Base-by-base conservation (phyloP, 1,284 basidiomycete species). In the Trichosporon ovoides region DNA sequence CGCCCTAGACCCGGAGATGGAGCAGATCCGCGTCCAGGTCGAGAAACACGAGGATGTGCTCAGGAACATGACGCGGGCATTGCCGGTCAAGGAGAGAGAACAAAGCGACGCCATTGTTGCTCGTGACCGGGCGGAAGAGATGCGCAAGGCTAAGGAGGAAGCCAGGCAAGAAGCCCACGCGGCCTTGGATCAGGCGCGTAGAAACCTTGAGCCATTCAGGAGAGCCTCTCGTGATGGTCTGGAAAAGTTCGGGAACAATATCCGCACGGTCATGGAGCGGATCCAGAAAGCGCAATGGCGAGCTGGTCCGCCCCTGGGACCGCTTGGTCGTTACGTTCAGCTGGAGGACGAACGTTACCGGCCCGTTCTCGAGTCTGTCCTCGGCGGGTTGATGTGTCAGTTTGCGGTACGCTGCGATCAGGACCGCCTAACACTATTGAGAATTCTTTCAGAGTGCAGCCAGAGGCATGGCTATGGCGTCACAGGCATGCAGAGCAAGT, bases 251-350 rank as follows among this genome's bases (percentile, higher is more conserved):
- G 79, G 79, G 0, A 22, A 53, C 3, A 63, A 62, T 18, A 53
- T 78, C 3, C 63, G 72, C 10, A 22, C 52, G 6, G 64, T 72
- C 1, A 59, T 91, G n/a, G 62, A 87, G 19, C 78, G 80, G 6
- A 88, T 96, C 52, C 66, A 78, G n/a, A 66, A 66, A 10, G 77
- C 78, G 62, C 73, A 66, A 6, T 92, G 91, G 91, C 70, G 80
- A 28, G 87, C 87, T 10, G 81, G 86, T 36, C 77, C 71, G 16
- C 94, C 95, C 0, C 75, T 97, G 28, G 96, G 96, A 1, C 92
- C 93, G 0, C 79, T 98, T n/a, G 93, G 93, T 0, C 63, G 81
- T 46, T 83, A 84, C 70, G 86, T 98, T 64, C 87, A 87, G 67
- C 83, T 93, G 3, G 56, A 66, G 63, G 89, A 96, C 59, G 77